Conservation (phyloP, 768 basidiomycete species). For the Boletus huronensis region DNA sequence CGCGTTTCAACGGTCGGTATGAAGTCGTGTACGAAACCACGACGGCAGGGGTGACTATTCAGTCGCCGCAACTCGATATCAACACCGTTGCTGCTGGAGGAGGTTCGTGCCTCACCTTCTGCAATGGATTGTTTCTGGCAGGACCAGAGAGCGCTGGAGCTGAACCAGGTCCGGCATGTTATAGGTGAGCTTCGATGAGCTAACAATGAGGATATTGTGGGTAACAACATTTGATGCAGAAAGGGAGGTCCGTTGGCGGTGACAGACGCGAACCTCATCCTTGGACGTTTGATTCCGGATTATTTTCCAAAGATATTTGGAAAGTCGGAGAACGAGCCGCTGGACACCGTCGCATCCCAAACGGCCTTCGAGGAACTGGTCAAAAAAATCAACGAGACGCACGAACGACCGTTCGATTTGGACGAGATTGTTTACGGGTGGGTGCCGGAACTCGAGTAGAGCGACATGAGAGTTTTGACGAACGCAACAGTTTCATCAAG, state of each 20-base stretch:
- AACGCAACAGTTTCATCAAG: conserved; percentile 73
- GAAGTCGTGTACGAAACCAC: conserved; percentile 95
- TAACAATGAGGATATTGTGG: background rate
- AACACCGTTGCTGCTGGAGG: conserved; percentile 96
- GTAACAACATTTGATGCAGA: conserved; percentile 33
- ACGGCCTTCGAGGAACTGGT: conserved; percentile 65
- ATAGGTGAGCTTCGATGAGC: conserved; percentile 50
- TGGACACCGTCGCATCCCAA: conserved; percentile 72
- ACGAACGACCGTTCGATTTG: conserved; percentile 55
- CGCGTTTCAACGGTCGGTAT: conserved; percentile 85
- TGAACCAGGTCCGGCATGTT: conserved; percentile 90
- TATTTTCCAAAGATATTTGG: conserved; percentile 97
- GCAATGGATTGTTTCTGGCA: conserved; percentile 85
- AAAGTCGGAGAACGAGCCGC: conserved; percentile 76
- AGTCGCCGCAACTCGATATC: conserved; percentile 91
- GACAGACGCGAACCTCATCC: conserved; percentile 88
- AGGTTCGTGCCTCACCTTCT: conserved; percentile 84
- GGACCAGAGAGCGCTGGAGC: conserved; percentile 94
- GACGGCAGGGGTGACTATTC: conserved; percentile 90
- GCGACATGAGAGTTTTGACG: background rate
- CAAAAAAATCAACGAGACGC: conserved; percentile 64
- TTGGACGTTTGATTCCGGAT: conserved; percentile 84
- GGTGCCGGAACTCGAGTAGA: conserved; percentile 15
- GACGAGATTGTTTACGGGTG: conserved; percentile 91
- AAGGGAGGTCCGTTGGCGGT: conserved; percentile 91